Base-by-base conservation (phyloP, 192 early-diverging fungal genomes). In the Coemansia sp. region DNA sequence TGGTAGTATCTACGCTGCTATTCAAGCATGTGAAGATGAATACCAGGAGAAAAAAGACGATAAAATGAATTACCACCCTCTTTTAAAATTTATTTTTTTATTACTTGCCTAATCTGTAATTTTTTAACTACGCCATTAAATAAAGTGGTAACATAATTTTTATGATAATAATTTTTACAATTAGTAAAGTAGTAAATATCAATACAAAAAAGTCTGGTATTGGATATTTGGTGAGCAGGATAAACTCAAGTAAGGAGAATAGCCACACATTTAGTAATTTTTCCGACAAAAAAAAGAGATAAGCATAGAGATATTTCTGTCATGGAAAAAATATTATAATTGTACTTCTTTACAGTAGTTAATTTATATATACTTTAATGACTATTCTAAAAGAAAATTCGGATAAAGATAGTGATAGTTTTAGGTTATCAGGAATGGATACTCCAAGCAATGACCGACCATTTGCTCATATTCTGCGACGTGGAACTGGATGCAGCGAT, bases 1-100 rank as follows among this genome's bases (percentile, higher is more conserved):
- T 79, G 68, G 73, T 79, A 36, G 40, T 84, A 40, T 79, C 76
- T 5, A 79, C 76, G n/a, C 62, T 84, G 62, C 49, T 84, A 13
- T 73, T 84, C 36, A 69, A 43, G 29, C 81, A 84, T 15, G 65
- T 79, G 2, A 62, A 75, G 41, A 69, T 84, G 18, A 65, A 74
- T 34, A 20, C 58, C 0, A 60, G 41, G 38, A 73, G 76, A 38
- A 75, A 73, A 53, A 68, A 75, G 38, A 84, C 81, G 0, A 84
- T 84, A 44, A 79, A 84, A 40, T 84, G 70, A 41, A 29, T 29
- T 29, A 29, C 27, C 27, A 29, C 27, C 27, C 27, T 29, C 27
- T 29, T 29, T 29, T 29, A 29, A 29, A 29, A 29, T 29, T 29
- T 29, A 29, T 2, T 36, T n/a, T 34, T 6, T 60, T 34, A 10